Base-by-base conservation (phyloP, 257 asterid species). In the Dorcoceras hygrometricum region DNA sequence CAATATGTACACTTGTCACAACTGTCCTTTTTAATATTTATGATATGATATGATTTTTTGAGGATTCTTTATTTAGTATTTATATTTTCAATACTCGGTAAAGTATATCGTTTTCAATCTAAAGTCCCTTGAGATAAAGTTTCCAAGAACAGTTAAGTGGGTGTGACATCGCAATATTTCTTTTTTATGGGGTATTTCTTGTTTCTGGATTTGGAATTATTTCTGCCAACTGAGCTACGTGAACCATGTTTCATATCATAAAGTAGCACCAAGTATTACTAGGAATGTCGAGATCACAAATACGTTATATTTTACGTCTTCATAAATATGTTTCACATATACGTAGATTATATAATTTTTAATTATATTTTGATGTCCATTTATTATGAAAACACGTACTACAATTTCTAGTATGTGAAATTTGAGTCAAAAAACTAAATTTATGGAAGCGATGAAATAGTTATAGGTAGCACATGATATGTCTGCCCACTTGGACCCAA, bases 31-130 rank as follows among this genome's bases (percentile, higher is more conserved):
- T 32, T 26, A n/a, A 8, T 10, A 6, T 31, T 20, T 23, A 8
- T 10, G 4, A 22, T 63, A n/a, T n/a, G n/a, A n/a, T 22, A 24
- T n/a, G 26, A 10, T 14, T 43, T 32, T 46, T 16, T 8, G 18
- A 8, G 50, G 54, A 46, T 46, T 16, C 23, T 51, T 59, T 70
- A 6, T n/a, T 7, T 67, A 32, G 5, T 22, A 20, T 31, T 53
- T 4, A 10, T 66, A 6, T 12, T 14, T 23, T 46, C n/a, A n/a
- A n/a, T 68, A 20, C 28, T 9, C 19, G 24, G 18, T 23, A 70
- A 51, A 27, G 36, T 19, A 36, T 79, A 89, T 89, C 96, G 50
- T 67, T 83, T 76, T 89, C 96, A 74, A 62, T 76, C 78, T 80
- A 83, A 89, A 87, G 95, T 74, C 75, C 7, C 26, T 20, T 70